Evolutionary conservation across 2,329 filamentous ascomycete species (phyloP).

Genomic region (Botryotinia calthae): DNA sequence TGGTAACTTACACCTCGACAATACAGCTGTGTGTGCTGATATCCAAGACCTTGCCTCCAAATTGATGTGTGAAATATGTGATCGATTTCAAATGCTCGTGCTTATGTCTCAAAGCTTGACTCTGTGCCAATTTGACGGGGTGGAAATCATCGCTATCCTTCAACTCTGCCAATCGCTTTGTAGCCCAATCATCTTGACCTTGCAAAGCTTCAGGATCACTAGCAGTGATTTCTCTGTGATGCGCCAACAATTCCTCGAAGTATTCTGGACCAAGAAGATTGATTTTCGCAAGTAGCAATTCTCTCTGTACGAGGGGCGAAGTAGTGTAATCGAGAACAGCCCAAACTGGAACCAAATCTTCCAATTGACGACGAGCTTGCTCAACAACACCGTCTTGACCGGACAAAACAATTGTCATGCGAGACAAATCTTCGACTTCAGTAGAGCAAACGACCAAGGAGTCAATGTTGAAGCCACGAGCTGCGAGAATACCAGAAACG

Average conservation of each 20-base stretch:
- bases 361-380: slow-evolving; percentile 90
- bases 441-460: slow-evolving; percentile 96
- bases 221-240: slow-evolving; percentile 86
- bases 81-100: slow-evolving; percentile 96
- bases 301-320: slow-evolving; percentile 89
- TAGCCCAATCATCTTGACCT: slow-evolving; percentile 43
- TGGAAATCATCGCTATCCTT: slow-evolving; percentile 66
- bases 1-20: slow-evolving; percentile 77
- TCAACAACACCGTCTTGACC: slow-evolving; percentile 97
- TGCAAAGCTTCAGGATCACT: slow-evolving; percentile 37
- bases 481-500: slow-evolving; percentile 92
- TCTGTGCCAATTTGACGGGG: slow-evolving; percentile 79
- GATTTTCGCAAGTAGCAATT: slow-evolving; percentile 92
- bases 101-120: slow-evolving; percentile 91
- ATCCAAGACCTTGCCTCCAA: slow-evolving; percentile 94
- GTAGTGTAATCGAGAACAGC: slow-evolving; percentile 95
- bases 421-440: slow-evolving; percentile 91
- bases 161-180: slow-evolving; percentile 33
- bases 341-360: slow-evolving; percentile 97
- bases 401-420: slow-evolving; percentile 97
- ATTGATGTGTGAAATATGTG: slow-evolving; percentile 95
- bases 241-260: slow-evolving; percentile 92
- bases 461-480: slow-evolving; percentile 98
- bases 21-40: slow-evolving; percentile 99
- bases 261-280: slow-evolving; percentile 96